A percentile compares a stretch with the other conserved stretches of the same genome.
Conservation (phyloP, 2,329 filamentous ascomycete genomes). For the Nothopassalora personata region DNA sequence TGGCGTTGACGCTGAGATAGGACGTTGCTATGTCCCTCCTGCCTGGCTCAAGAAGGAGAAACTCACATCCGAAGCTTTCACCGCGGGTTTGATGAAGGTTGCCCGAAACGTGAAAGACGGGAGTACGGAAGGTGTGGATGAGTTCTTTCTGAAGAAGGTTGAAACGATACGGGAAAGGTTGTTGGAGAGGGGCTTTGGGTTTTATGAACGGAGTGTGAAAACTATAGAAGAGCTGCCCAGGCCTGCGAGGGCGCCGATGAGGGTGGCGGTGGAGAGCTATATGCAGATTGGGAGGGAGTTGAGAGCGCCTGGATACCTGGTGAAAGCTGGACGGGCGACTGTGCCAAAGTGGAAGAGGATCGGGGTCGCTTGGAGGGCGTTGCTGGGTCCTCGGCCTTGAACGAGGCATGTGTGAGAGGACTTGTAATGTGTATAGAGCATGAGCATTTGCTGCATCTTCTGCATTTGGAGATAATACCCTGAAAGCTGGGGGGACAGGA, state of each 20-base stretch:
- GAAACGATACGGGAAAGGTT: conserved; percentile 50
- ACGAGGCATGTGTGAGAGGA: conserved; percentile 2
- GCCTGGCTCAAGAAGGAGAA: conserved; percentile 58
- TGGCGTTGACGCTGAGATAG: conserved; percentile 58
- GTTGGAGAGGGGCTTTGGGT: conserved; percentile 55
- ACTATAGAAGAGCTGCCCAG: conserved; percentile 58
- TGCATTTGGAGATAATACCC: background rate
- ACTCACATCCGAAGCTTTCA: conserved; percentile 50
- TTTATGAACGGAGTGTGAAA: conserved; percentile 52
- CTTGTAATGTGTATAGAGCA: conserved; percentile 6
- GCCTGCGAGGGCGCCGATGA: conserved; percentile 58
- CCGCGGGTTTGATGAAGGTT: conserved; percentile 36
- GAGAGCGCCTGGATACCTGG: conserved; percentile 40
- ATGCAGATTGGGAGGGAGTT: conserved; percentile 69
- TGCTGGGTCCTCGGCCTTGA: conserved; percentile 32
- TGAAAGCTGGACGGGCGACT: conserved; percentile 43
- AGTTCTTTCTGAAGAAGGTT: conserved; percentile 45
- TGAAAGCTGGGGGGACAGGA: background rate
- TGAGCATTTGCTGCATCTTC: background rate
- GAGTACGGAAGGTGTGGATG: conserved; percentile 17
- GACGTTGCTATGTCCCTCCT: conserved; percentile 63
- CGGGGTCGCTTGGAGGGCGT: conserved; percentile 54
- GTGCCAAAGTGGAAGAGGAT: conserved; percentile 48
- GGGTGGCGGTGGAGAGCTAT: conserved; percentile 68
- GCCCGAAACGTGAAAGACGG: background rate